A percentile compares a stretch with the other conserved stretches of the same genome.
These are phyloP conservation scores for Phyllosticta citriasiana DNA, from an alignment of 2,329 filamentous ascomycete species.

Conservation along the genomic window DNA sequence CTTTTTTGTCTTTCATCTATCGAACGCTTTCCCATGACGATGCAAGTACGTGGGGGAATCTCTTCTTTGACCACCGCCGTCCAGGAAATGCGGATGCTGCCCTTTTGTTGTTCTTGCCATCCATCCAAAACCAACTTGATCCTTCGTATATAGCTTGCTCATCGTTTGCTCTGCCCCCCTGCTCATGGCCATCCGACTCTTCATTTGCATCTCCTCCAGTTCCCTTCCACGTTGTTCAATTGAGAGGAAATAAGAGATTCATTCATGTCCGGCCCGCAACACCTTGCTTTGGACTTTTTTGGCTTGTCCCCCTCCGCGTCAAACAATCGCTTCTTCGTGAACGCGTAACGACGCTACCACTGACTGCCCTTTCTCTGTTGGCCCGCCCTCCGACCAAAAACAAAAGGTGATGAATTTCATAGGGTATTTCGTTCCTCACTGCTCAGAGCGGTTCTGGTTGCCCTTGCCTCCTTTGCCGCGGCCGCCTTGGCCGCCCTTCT, in stretches of 20 bases:
- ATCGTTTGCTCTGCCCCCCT: background rate
- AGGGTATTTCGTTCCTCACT: conserved; percentile 4
- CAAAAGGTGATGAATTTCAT: background rate
- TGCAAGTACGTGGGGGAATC: background rate
- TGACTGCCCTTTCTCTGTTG: background rate
- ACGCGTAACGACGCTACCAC: background rate
- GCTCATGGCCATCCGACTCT: background rate
- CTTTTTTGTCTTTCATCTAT: background rate
- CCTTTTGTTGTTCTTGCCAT: no score
- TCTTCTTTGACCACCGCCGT: background rate
- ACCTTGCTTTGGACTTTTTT: background rate
- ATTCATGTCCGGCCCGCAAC: conserved; percentile 5
- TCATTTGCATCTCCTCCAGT: background rate
- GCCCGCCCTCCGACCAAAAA: background rate
- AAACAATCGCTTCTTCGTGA: conserved; percentile 7
- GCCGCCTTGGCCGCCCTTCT: conserved; percentile 24
- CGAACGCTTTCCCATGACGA: background rate
- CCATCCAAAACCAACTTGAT: no score
- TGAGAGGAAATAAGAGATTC: background rate
- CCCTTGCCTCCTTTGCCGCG: conserved; percentile 23
- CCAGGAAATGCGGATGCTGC: background rate
- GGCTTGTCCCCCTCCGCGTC: background rate
- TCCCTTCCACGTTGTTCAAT: background rate
- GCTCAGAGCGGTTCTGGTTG: conserved; percentile 12
- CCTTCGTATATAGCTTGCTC: no score